A percentile compares a stretch with the other conserved stretches of the same genome.
Evolutionary conservation across 345 rosid species (phyloP).

Genomic region (Hypericum androsaemum): DNA sequence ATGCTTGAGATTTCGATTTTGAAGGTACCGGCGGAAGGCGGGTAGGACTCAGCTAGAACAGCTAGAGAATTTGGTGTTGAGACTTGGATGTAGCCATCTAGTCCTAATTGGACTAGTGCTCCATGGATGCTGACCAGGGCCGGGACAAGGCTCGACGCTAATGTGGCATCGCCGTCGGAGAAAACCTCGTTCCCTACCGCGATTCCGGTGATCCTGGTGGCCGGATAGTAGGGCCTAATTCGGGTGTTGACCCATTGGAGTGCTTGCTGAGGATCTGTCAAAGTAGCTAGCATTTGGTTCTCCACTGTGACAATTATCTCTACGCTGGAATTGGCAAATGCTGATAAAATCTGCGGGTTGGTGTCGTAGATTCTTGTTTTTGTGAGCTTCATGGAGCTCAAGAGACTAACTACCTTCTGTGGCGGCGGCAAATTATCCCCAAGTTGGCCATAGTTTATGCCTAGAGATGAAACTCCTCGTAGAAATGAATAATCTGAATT

Average conservation of each 20-base stretch:
- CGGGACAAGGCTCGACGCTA: constrained; percentile 54
- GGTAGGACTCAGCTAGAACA: constrained; percentile 62
- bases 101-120: constrained; percentile 63
- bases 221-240: constrained; percentile 59
- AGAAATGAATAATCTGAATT: constrained; percentile 34
- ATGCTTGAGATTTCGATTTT: constrained; percentile 36
- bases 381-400: constrained; percentile 48
- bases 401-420: constrained; percentile 51
- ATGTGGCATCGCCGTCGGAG: constrained; percentile 39
- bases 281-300: constrained; percentile 49
- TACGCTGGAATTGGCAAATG: constrained; percentile 62
- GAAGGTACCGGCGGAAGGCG: constrained; percentile 85
- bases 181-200: constrained; percentile 70
- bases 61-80: constrained; percentile 71
- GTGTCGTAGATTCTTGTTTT: constrained; percentile 85
- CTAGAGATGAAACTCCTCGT: constrained; percentile 46
- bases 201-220: constrained; percentile 59
- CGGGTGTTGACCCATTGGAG: constrained; percentile 66
- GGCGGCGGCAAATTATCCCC: constrained; percentile 73
- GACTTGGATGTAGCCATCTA: constrained; percentile 57
- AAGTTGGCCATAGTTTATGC: constrained; percentile 90
- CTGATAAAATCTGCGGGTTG: constrained; percentile 56
- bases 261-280: constrained; percentile 66
- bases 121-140: constrained; percentile 64
- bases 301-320: constrained; percentile 77